Conservation (phyloP, 306 rosid genomes). For the Urtica urens region DNA sequence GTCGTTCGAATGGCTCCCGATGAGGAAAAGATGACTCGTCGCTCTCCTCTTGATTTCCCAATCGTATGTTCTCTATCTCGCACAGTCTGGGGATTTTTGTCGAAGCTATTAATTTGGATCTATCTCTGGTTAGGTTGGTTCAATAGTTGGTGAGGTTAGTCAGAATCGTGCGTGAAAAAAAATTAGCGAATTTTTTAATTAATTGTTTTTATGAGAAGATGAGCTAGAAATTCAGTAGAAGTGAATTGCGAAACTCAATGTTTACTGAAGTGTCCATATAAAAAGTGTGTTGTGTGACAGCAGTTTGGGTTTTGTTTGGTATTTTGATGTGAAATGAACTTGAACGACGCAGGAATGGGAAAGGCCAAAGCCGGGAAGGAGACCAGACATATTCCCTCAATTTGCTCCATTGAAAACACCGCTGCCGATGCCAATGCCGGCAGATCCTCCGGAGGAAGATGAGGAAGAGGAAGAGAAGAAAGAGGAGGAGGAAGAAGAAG, state of each 20-base stretch:
- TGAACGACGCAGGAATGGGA: conserved; percentile 55
- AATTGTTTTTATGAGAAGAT: too few species aligned
- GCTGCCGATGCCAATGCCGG: conserved; percentile 40
- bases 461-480: conserved; percentile 41
- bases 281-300: too few species aligned
- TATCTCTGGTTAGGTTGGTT: too few species aligned
- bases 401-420: conserved; percentile 46
- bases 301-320: too few species aligned
- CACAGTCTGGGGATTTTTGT: neutral
- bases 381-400: conserved; percentile 44
- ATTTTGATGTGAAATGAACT: too few species aligned
- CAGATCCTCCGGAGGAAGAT: conserved; percentile 49
- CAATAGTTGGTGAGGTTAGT: too few species aligned
- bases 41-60: conserved; percentile 78
- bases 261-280: too few species aligned
- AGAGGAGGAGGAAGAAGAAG: conserved; percentile 29
- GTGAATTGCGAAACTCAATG: too few species aligned
- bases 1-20: conserved; percentile 79
- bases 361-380: conserved; percentile 37
- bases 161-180: too few species aligned
- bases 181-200: too few species aligned
- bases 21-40: conserved; percentile 70
- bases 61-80: conserved; percentile 26
- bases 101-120: too few species aligned
- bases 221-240: too few species aligned